Conservation (phyloP, 331 rosid genomes). For the Arachis monticola region DNA sequence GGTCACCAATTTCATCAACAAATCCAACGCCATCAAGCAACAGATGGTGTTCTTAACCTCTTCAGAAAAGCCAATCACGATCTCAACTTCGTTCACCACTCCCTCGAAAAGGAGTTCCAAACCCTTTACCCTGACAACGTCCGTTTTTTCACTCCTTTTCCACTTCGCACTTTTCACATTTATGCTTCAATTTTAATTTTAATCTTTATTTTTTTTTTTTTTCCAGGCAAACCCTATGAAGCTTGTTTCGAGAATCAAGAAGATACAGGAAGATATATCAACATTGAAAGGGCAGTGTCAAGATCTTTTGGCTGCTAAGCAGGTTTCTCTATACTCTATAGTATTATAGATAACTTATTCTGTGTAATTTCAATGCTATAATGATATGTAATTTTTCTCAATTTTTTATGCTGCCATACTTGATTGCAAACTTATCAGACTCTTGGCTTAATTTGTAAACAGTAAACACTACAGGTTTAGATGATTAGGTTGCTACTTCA, state of each 20-base stretch:
- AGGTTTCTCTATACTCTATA: constrained; percentile 38
- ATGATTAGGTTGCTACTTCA: no score
- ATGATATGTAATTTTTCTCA: neutral
- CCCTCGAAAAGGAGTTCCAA: constrained; percentile 84
- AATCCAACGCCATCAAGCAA: constrained; percentile 70
- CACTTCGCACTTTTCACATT: constrained; percentile 18
- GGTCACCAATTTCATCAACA: constrained; percentile 35
- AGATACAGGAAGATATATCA: constrained; percentile 51
- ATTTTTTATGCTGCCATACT: neutral
- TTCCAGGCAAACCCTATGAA: constrained; percentile 66
- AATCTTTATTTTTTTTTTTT: neutral
- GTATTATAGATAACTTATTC: neutral
- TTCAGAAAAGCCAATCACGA: constrained; percentile 83
- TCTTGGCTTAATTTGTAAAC: no score
- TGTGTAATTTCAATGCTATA: constrained; percentile 11
- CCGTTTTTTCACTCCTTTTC: no score
- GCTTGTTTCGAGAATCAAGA: constrained; percentile 56
- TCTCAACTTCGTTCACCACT: constrained; percentile 69
- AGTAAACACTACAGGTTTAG: no score
- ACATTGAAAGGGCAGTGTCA: constrained; percentile 55
- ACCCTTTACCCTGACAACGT: constrained; percentile 77
- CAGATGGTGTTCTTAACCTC: constrained; percentile 69
- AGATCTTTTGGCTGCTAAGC: constrained; percentile 60
- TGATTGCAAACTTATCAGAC: no score
- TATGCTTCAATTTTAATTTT: neutral